These are phyloP conservation scores for Cercospora sp. DNA, from an alignment of 2,329 filamentous ascomycete species.

Conservation along the genomic window DNA sequence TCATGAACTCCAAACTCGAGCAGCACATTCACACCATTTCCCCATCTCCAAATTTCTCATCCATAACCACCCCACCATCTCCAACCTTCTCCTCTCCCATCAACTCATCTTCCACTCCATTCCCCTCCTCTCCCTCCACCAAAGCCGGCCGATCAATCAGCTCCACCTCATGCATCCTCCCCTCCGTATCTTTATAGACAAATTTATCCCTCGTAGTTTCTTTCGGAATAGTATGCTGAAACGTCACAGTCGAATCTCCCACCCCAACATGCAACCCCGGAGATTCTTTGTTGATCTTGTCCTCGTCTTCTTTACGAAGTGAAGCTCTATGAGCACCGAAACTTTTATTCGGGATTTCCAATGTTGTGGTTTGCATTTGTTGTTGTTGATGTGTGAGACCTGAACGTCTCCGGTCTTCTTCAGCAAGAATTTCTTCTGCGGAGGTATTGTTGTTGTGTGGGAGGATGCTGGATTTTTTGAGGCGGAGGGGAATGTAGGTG, in stretches of 20 bases:
- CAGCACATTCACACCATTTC: not conserved
- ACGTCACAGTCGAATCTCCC: conserved; percentile 1
- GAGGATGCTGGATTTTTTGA: not conserved
- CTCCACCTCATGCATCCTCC: conserved; percentile 19
- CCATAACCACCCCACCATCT: not conserved
- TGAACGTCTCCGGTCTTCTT: not conserved
- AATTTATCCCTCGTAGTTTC: conserved; percentile 12
- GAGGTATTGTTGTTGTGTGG: not conserved
- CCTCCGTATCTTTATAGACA: conserved; percentile 15
- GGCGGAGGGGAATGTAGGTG: not conserved
- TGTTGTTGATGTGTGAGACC: not conserved
- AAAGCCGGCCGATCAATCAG: conserved; percentile 12
- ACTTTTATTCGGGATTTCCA: not conserved
- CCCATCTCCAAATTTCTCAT: not conserved
- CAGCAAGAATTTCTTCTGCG: not conserved
- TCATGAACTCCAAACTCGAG: not conserved
- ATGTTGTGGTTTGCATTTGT: not conserved
- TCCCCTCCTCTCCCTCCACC: not conserved
- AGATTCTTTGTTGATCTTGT: not conserved
- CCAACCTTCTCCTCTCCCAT: not conserved
- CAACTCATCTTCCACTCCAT: not conserved
- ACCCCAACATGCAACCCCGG: conserved; percentile 11
- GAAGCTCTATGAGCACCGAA: not conserved
- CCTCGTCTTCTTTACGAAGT: not conserved
- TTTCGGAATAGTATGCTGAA: conserved; percentile 14